Conservation (phyloP, 768 basidiomycete species). For the Phaffia tasmanica region DNA sequence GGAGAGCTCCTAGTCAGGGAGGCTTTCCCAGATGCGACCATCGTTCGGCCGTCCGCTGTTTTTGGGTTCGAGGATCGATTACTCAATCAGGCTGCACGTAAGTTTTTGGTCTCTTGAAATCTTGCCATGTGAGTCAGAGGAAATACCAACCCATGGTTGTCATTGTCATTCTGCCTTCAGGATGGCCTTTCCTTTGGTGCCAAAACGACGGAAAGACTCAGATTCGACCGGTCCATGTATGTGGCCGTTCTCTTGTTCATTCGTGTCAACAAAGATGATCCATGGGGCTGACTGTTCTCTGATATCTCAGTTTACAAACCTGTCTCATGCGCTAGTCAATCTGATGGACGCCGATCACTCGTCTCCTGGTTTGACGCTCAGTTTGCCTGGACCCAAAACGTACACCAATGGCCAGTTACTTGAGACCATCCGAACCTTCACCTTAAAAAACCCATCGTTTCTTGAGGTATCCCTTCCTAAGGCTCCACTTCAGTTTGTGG, state of each 20-base stretch:
- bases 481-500: slow-evolving; percentile 51
- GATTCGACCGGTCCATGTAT: slow-evolving; percentile 82
- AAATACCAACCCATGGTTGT: background rate
- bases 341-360: slow-evolving; percentile 54
- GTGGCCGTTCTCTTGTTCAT: slow-evolving; percentile 33
- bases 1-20: slow-evolving; percentile 78
- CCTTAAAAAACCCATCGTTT: background rate
- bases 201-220: slow-evolving; percentile 77
- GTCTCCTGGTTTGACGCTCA: slow-evolving; percentile 48
- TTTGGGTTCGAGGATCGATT: slow-evolving; percentile 94
- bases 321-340: slow-evolving; percentile 82
- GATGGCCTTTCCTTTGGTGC: slow-evolving; percentile 87
- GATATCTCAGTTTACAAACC: slow-evolving; percentile 65
- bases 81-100: slow-evolving; percentile 81
- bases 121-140: background rate
- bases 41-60: slow-evolving; percentile 72
- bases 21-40: slow-evolving; percentile 73
- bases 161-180: slow-evolving; percentile 39
- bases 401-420: slow-evolving; percentile 56
- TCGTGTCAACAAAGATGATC: slow-evolving; percentile 14
- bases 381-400: slow-evolving; percentile 78
- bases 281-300: background rate
- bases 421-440: slow-evolving; percentile 27
- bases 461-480: slow-evolving; percentile 53
- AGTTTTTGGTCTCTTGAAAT: slow-evolving; percentile 36